Conservation (phyloP, 345 rosid genomes). For the Physaria fendleri region DNA sequence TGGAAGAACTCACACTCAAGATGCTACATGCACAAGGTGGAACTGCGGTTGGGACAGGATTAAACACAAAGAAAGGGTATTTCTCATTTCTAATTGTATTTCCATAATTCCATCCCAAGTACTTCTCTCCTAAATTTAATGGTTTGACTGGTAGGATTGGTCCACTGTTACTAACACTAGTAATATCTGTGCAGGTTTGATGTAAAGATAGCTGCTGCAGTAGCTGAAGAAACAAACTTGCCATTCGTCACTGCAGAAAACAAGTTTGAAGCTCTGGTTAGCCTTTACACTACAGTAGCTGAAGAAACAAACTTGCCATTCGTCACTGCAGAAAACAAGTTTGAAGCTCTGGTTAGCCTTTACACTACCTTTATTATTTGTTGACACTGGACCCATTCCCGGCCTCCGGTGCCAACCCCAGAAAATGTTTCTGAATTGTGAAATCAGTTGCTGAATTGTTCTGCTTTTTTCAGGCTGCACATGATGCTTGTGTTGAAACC, state of each 20-base stretch:
- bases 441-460: slow-evolving; percentile 13
- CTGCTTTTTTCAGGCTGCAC: slow-evolving; percentile 68
- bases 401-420: not conserved
- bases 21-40: slow-evolving; percentile 99
- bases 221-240: slow-evolving; percentile 82
- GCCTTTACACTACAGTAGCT: slow-evolving; percentile 47
- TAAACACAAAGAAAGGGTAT: slow-evolving; percentile 96
- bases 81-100: slow-evolving; percentile 11
- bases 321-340: slow-evolving; percentile 92
- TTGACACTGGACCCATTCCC: not conserved
- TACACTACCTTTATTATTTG: not conserved
- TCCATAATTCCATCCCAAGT: not conserved
- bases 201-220: slow-evolving; percentile 83
- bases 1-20: slow-evolving; percentile 97
- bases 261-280: slow-evolving; percentile 97
- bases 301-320: slow-evolving; percentile 87
- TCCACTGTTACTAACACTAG: slow-evolving; percentile 8
- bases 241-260: slow-evolving; percentile 95
- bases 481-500: slow-evolving; percentile 93
- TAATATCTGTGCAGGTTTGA: slow-evolving; percentile 57
- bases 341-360: slow-evolving; percentile 88
- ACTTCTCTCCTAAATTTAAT: not conserved
- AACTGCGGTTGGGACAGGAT: slow-evolving; percentile 98
- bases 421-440: not conserved
- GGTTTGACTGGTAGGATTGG: not conserved